Base-by-base conservation (phyloP, 768 basidiomycete genomes). In the Lenzites betulinus region DNA sequence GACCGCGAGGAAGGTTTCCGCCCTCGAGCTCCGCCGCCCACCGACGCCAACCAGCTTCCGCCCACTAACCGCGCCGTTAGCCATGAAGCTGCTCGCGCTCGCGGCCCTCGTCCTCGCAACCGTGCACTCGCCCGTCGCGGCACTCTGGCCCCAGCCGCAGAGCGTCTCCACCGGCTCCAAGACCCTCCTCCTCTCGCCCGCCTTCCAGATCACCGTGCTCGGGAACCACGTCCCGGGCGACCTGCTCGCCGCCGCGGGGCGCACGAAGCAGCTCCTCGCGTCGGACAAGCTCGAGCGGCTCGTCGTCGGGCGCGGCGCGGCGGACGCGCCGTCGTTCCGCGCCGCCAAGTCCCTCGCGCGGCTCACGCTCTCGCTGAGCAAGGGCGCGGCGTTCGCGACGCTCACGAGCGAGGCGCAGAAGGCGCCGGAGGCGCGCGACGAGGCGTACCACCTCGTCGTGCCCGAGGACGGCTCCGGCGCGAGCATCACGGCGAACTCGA, bases 271-370 rank as follows among this genome's bases (percentile, higher is more conserved):
- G 2, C 76, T 70, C 60, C 63, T 89, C 25, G 55, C 66, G 18
- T 78, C 74, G 6, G 89, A 90, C 71, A 81, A 83, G 65, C 81
- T 87, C 23, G 78, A 81, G 60, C 75, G 83, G 13, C 81, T 91
- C 41, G 77, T 83, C 36, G 78, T 84, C 25, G 84, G 83, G 16
- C 83, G 87, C 49, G 87, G 86, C 2, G 70, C 79, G 2, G 76
- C 74, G 7, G 83, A 87, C 66, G 75, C 71, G 0, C 48, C 54
- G 8, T 69, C 70, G 8, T 61, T 86, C 59, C 57, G 56, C 20
- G 65, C 65, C 12, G 85, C 86, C 1, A 73, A 74, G 23, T 67
- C 71, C 1, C 71, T 89, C 16, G 65, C 74, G 4, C 69, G 70
- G 23, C 74, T 89, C 38, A 74, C 71, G n/a, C 62, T 89, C 48